Evolutionary conservation across 139 green algal genomes (phyloP), one percentile per base, ranked within the genome.

Genomic region (Coelastrella sp.): DNA sequence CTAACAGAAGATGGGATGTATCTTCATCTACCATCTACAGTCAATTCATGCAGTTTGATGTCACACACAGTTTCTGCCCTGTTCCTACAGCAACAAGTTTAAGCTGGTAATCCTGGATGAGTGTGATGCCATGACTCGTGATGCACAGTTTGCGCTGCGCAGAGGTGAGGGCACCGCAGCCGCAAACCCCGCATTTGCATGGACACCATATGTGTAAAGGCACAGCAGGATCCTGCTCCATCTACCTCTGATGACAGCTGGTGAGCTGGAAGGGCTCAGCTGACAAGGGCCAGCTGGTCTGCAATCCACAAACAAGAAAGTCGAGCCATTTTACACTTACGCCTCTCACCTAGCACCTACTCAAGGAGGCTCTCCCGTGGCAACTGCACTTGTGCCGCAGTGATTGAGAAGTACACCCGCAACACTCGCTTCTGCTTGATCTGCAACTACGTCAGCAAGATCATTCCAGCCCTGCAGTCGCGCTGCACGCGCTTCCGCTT

Each of bases 41-140:
- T 49, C 35, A 49, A 49, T 49, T 3, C 35, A 5, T 49, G 35
- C 35, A 49, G 35, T 49, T 49, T 49, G 35, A 49, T 49, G 35
- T 49, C 35, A 49, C 35, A 49, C 35, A 49, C 35, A 1, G 63
- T 72, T 17, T 72, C 12, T 78, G 7, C n/a, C 20, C n/a, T 80
- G 24, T 75, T 5, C 59, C 66, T 92, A 86, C 94, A 97, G 92
- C 93, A 97, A 95, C 91, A 96, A 96, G 68, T 98, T 98, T 95
- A 99, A 99, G 95, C 96, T 99, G 25, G 95, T 99, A 84, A 99
- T 99, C 79, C 82, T 99, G 92, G 98, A 99, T 85, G 98, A 99
- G 91, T 99, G 97, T 81, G 98, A 99, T 91, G 97, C 97, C 17
- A 99, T 99, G 98, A 99, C 98, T 12, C 97, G 97, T 85, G 98